These are phyloP conservation scores for Candida ponderosae DNA, from an alignment of 805 yeast species.

Conservation along the genomic window DNA sequence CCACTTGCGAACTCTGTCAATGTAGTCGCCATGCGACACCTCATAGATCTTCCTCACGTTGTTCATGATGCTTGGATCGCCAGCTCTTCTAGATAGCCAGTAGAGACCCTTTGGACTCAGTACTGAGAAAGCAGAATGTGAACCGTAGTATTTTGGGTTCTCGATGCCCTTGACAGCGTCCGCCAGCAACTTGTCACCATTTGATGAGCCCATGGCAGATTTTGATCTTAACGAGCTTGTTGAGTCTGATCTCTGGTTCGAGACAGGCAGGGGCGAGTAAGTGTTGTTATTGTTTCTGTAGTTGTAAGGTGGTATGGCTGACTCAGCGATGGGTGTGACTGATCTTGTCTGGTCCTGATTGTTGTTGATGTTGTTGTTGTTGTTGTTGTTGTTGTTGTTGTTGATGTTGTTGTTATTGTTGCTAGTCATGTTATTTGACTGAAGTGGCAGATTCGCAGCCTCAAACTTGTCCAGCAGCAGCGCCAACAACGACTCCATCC, in stretches of 20 bases:
- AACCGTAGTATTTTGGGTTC: constrained; percentile 13
- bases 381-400: not conserved
- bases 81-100: constrained; percentile 22
- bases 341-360: not conserved
- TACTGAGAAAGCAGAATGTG: constrained; percentile 27
- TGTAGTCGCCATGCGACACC: constrained; percentile 3
- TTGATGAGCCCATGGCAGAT: not conserved
- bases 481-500: constrained; percentile 1
- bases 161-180: constrained; percentile 3
- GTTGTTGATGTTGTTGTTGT: not conserved
- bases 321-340: too few species aligned
- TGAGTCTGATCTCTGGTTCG: constrained; percentile 2
- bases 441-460: not conserved
- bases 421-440: not conserved
- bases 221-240: not conserved
- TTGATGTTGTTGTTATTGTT: constrained; percentile 1
- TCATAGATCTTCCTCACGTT: constrained; percentile 2
- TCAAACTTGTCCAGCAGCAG: not conserved
- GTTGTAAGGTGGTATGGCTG: too few species aligned
- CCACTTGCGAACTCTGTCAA: not conserved
- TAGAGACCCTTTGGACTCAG: constrained; percentile 30
- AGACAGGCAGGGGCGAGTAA: not conserved
- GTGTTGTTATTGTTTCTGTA: not conserved
- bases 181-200: not conserved
- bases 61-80: constrained; percentile 1